phyloP scores from a whole-genome alignment of 257 asterid species.

The Echites panduratus region DNA sequence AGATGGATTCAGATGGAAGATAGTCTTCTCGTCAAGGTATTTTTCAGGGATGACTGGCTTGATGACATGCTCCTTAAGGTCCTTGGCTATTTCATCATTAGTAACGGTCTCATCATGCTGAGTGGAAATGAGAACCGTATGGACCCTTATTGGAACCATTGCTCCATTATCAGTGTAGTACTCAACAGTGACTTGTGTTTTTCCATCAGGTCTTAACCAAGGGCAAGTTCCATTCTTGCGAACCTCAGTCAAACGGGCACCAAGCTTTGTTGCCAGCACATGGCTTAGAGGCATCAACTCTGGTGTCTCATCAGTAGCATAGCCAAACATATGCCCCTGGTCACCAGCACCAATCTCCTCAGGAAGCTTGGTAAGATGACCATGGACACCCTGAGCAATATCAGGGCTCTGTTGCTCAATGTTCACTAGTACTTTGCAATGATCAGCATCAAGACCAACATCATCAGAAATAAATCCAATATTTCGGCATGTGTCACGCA shows the following conservation, averaged over 20 bases:
- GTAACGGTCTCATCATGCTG: slow-evolving; percentile 53
- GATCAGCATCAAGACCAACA: slow-evolving; percentile 47
- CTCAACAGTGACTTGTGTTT: slow-evolving; percentile 52
- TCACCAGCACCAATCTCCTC: slow-evolving; percentile 58
- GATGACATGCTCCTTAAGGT: slow-evolving; percentile 47
- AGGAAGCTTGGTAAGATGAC: slow-evolving; percentile 42
- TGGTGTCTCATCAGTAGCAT: slow-evolving; percentile 53
- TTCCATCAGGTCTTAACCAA: slow-evolving; percentile 55
- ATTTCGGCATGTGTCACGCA: slow-evolving; percentile 44
- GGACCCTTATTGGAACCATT: slow-evolving; percentile 41
- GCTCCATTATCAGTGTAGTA: slow-evolving; percentile 49
- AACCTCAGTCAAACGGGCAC: slow-evolving; percentile 46
- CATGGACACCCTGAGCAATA: slow-evolving; percentile 49
- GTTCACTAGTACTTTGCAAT: slow-evolving; percentile 43
- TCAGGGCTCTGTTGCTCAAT: slow-evolving; percentile 50
- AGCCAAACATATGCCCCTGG: slow-evolving; percentile 49
- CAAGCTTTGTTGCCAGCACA: slow-evolving; percentile 45
- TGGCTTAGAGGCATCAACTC: slow-evolving; percentile 54
- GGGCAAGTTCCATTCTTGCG: slow-evolving; percentile 46
- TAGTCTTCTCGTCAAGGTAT: slow-evolving; percentile 46
- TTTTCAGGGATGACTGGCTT: slow-evolving; percentile 52
- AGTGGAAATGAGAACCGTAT: slow-evolving; percentile 49
- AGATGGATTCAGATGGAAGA: slow-evolving; percentile 50
- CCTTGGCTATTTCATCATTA: slow-evolving; percentile 43
- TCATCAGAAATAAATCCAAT: slow-evolving; percentile 47